Evolutionary conservation across 2,329 filamentous ascomycete species (phyloP).

Genomic region (Stylonectria norvegica): DNA sequence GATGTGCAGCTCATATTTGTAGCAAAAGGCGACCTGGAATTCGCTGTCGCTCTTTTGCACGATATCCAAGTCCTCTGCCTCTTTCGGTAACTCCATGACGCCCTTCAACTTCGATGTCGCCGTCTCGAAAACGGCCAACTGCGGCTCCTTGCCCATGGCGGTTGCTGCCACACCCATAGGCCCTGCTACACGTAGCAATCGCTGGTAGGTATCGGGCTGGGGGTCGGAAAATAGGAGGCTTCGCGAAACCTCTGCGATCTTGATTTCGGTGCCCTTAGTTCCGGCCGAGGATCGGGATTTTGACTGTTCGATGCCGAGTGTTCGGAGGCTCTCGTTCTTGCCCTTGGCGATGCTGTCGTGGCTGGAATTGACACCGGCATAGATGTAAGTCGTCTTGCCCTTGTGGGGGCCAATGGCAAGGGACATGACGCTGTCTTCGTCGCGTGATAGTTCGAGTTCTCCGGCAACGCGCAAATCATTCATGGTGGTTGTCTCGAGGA

Average conservation of each 20-base stretch:
- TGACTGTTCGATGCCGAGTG: slow-evolving; percentile 59
- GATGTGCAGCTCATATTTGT: slow-evolving; percentile 69
- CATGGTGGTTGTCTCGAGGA: slow-evolving; percentile 67
- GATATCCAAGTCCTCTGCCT: slow-evolving; percentile 69
- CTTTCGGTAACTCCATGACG: slow-evolving; percentile 48
- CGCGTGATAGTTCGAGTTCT: slow-evolving; percentile 73
- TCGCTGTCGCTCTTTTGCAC: slow-evolving; percentile 55
- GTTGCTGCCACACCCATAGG: slow-evolving; percentile 77
- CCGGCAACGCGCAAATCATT: slow-evolving; percentile 61
- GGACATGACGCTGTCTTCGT: slow-evolving; percentile 87
- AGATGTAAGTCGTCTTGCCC: slow-evolving; percentile 51
- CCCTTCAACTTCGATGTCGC: slow-evolving; percentile 46
- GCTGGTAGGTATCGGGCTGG: slow-evolving; percentile 55
- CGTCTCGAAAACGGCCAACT: slow-evolving; percentile 75
- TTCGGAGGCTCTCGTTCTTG: slow-evolving; percentile 79
- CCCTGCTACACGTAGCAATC: slow-evolving; percentile 55
- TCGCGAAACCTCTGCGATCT: slow-evolving; percentile 52
- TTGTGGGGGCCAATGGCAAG: slow-evolving; percentile 65
- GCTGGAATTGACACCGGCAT: slow-evolving; percentile 83
- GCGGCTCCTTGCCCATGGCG: slow-evolving; percentile 68
- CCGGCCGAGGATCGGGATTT: slow-evolving; percentile 32
- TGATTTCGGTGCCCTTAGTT: slow-evolving; percentile 29
- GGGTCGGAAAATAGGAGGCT: slow-evolving; percentile 49
- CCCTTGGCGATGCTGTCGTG: slow-evolving; percentile 67
- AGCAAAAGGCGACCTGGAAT: slow-evolving; percentile 76